Evolutionary conservation across 2,329 filamentous ascomycete genomes (phyloP).

Genomic region (Colletotrichum euphorbiae): DNA sequence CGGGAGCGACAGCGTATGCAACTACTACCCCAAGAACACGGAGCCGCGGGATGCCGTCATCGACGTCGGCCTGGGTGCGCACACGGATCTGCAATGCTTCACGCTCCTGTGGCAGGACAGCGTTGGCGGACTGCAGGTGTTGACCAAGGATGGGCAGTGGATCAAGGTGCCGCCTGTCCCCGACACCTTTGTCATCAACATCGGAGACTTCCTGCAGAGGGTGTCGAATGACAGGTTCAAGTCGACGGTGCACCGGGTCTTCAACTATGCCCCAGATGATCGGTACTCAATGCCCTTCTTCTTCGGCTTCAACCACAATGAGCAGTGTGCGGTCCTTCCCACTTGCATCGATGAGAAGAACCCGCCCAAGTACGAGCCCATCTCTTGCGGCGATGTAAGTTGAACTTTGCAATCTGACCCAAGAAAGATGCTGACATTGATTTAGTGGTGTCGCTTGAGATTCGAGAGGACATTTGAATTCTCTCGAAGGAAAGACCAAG

Average conservation of each 20-base stretch:
- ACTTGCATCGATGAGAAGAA: constrained; percentile 59
- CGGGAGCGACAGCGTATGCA: constrained; percentile 49
- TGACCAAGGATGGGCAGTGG: constrained; percentile 56
- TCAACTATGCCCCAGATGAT: constrained; percentile 53
- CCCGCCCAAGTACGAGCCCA: constrained; percentile 62
- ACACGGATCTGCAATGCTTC: constrained; percentile 60
- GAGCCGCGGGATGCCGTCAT: constrained; percentile 43
- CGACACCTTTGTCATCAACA: constrained; percentile 45
- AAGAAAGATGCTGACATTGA: neutral
- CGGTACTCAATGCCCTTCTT: constrained; percentile 69
- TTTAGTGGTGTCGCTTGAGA: constrained; percentile 30
- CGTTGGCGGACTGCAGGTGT: constrained; percentile 55
- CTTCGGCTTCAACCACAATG: constrained; percentile 65
- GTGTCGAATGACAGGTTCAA: constrained; percentile 43
- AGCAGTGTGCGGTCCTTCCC: constrained; percentile 59
- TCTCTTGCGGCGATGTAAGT: constrained; percentile 59
- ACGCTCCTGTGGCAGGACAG: constrained; percentile 62
- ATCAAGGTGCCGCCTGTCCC: constrained; percentile 43
- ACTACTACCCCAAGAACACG: constrained; percentile 57
- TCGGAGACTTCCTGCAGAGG: constrained; percentile 44
- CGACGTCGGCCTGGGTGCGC: constrained; percentile 58
- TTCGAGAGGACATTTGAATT: constrained; percentile 34
- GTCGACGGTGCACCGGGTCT: constrained; percentile 62
- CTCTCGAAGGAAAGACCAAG: constrained; percentile 10
- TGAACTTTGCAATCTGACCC: neutral